Conservation (phyloP, 2,329 filamentous ascomycete genomes). For the Fusarium sp. region DNA sequence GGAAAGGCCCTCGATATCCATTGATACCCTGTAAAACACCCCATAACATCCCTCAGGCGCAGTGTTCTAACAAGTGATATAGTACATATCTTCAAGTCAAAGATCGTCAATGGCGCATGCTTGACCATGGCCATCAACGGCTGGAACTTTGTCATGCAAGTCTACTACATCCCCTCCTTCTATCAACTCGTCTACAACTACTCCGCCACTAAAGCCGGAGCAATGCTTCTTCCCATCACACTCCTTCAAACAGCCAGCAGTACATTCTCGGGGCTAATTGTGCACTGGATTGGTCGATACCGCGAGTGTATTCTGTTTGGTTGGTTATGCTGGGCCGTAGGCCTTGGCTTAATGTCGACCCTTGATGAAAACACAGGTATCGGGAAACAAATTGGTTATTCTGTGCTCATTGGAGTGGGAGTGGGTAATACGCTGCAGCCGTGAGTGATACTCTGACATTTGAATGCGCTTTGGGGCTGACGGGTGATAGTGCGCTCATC, state of each 20-base stretch:
- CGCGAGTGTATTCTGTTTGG: constrained; percentile 65
- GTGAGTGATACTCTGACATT: constrained; percentile 39
- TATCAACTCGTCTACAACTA: constrained; percentile 60
- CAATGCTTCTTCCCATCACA: constrained; percentile 56
- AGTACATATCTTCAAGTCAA: constrained; percentile 65
- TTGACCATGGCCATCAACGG: constrained; percentile 68
- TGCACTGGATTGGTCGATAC: constrained; percentile 64
- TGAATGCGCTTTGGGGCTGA: not conserved
- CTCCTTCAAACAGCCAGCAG: constrained; percentile 59
- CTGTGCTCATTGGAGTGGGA: constrained; percentile 62
- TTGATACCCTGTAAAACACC: constrained; percentile 55
- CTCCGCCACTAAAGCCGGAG: constrained; percentile 54
- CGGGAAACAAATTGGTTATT: constrained; percentile 66
- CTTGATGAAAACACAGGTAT: constrained; percentile 59
- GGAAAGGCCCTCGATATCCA: constrained; percentile 60
- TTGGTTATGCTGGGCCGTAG: constrained; percentile 63
- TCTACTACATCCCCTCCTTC: constrained; percentile 60
- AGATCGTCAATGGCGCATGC: constrained; percentile 65
- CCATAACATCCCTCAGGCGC: not conserved
- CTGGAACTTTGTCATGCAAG: constrained; percentile 69
- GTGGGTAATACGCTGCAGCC: constrained; percentile 65
- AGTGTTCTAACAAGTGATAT: not conserved
- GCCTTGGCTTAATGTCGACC: constrained; percentile 64
- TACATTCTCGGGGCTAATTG: constrained; percentile 62
- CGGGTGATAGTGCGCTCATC: constrained; percentile 55